Conservation (phyloP, 129 eudicot species). For the Centrapalus pauciflorus region DNA sequence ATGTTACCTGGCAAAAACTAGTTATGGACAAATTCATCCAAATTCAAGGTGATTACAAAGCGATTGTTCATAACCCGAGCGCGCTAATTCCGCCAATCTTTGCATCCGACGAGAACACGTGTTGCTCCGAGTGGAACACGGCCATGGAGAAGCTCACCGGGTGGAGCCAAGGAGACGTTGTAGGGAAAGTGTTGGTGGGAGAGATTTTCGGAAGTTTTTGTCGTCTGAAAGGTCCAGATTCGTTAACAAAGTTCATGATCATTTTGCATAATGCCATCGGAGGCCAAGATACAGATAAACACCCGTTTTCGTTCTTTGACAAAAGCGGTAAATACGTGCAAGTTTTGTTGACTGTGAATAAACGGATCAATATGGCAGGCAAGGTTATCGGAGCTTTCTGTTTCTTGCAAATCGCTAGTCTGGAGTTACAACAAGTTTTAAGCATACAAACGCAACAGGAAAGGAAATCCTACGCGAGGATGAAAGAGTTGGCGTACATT, state of each 20-base stretch:
- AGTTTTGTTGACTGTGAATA: constrained; percentile 82
- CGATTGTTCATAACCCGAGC: constrained; percentile 74
- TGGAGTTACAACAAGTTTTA: constrained; percentile 61
- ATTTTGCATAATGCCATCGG: constrained; percentile 74
- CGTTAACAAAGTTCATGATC: constrained; percentile 81
- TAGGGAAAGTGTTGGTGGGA: constrained; percentile 82
- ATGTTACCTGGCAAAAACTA: constrained; percentile 69
- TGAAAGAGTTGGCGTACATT: constrained; percentile 75
- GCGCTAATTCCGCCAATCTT: constrained; percentile 92
- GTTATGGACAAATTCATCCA: constrained; percentile 78
- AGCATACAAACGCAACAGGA: constrained; percentile 65
- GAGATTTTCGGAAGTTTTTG: constrained; percentile 81
- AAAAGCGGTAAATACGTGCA: constrained; percentile 62
- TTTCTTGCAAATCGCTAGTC: constrained; percentile 82
- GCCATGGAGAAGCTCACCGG: constrained; percentile 94
- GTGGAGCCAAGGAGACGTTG: constrained; percentile 53
- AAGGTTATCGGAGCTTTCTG: constrained; percentile 71
- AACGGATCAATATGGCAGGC: constrained; percentile 61
- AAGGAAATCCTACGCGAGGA: constrained; percentile 40
- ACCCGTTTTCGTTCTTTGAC: constrained; percentile 75
- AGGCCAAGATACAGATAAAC: constrained; percentile 64
- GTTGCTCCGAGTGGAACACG: constrained; percentile 87
- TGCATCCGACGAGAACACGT: constrained; percentile 81
- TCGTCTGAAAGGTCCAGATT: constrained; percentile 75
- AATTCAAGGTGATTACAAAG: constrained; percentile 87